These are phyloP conservation scores for Taphrina wiesneri DNA, from an alignment of 1,139 yeast genomes.

Conservation along the genomic window DNA sequence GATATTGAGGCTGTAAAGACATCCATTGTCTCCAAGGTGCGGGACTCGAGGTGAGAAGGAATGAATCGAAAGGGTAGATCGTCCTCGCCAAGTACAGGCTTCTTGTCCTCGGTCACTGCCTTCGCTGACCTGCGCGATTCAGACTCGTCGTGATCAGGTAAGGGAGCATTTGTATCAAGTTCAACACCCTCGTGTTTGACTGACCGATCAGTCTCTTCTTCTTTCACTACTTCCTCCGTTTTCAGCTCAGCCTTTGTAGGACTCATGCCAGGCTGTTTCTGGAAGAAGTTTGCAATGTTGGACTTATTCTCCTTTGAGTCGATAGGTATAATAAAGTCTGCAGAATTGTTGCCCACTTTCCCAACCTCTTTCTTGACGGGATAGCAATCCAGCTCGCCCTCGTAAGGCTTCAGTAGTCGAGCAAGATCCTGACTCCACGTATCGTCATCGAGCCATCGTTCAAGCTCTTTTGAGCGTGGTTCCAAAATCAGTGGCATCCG, in stretches of 20 bases:
- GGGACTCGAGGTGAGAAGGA: slow-evolving; percentile 34
- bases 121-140: background rate
- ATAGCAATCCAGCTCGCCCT: slow-evolving; percentile 51
- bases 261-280: slow-evolving; percentile 35
- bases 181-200: background rate
- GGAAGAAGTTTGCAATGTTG: slow-evolving; percentile 31
- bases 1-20: slow-evolving; percentile 31
- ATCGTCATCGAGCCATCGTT: slow-evolving; percentile 60
- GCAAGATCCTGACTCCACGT: slow-evolving; percentile 40
- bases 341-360: slow-evolving; percentile 55
- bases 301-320: slow-evolving; percentile 30
- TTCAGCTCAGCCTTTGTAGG: background rate
- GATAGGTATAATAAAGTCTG: slow-evolving; percentile 31
- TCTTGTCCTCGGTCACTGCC: background rate
- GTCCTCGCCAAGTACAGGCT: slow-evolving; percentile 9
- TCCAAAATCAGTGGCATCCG: slow-evolving; percentile 72
- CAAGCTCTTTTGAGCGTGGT: slow-evolving; percentile 57
- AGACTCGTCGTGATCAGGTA: slow-evolving; percentile 12
- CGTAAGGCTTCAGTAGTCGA: slow-evolving; percentile 13
- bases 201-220: background rate
- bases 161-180: slow-evolving; percentile 25
- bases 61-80: slow-evolving; percentile 29
- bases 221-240: slow-evolving; percentile 6
- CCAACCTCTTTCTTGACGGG: slow-evolving; percentile 68
- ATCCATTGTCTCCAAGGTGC: slow-evolving; percentile 34